A percentile compares a stretch with the other conserved stretches of the same genome.
Evolutionary conservation across 2,329 filamentous ascomycete genomes (phyloP).

Genomic region (Ploettnerulaceae sp.): DNA sequence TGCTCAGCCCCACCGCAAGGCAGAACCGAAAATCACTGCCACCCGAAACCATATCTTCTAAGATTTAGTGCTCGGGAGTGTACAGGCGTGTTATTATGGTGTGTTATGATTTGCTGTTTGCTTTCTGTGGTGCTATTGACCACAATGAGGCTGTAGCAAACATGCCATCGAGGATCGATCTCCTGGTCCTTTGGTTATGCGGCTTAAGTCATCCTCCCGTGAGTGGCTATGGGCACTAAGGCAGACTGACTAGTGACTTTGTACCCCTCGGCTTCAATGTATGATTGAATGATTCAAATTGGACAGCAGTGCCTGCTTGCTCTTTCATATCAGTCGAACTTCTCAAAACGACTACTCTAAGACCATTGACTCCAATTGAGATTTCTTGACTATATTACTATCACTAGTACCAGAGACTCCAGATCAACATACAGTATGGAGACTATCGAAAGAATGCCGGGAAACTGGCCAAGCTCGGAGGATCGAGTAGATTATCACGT

Average conservation of each 20-base stretch:
- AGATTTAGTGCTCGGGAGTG: not conserved
- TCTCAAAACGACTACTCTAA: not conserved
- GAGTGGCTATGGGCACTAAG: constrained; percentile 2
- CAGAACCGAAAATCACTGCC: not conserved
- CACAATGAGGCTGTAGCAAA: too few relatives aligned
- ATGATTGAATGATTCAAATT: not conserved
- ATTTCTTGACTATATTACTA: too few relatives aligned
- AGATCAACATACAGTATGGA: too few relatives aligned
- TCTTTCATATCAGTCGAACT: not conserved
- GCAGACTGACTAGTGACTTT: constrained; percentile 1
- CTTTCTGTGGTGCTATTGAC: not conserved
- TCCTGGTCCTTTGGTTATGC: too few relatives aligned
- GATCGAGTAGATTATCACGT: not conserved
- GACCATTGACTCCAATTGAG: not conserved
- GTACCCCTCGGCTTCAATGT: not conserved
- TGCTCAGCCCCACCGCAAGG: constrained; percentile 4
- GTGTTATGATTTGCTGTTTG: not conserved
- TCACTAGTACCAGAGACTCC: too few relatives aligned
- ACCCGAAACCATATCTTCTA: not conserved
- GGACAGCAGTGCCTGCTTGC: not conserved
- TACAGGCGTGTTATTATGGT: not conserved
- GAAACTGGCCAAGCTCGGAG: constrained; percentile 3
- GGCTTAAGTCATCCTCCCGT: not conserved
- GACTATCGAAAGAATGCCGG: constrained; percentile 1
- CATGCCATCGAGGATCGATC: too few relatives aligned